Evolutionary conservation across 148 eudicot species (phyloP), one percentile per base, ranked within the genome.

Genomic region (Camellia japonica): DNA sequence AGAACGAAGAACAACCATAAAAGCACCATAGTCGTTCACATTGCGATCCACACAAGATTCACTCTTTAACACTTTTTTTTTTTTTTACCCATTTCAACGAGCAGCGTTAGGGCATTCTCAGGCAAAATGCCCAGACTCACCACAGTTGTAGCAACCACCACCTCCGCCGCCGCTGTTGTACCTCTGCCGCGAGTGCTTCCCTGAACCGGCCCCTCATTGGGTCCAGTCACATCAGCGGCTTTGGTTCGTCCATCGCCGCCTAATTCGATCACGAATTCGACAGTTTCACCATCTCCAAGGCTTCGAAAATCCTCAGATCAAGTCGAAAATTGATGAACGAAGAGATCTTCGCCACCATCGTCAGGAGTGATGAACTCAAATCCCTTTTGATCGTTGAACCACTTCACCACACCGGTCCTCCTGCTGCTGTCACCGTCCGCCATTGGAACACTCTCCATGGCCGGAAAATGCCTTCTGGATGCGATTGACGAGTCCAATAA

Each of bases 341-440:
- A 90, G 13, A 90, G 89, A 76, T 90, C 92, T 0, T 86, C 92
- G 52, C 89, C 71, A 18, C 90, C 92, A 44, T 90, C 85, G 59
- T 79, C 55, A 0, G 92, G 92, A 13, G 92, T 87, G 47, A 90
- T 90, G 84, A 90, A 90, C 0, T 90, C 92, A 10, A 86, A 90
- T 0, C 92, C 92, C 82, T 90, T 90, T n/a, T 77, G 77, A 74
- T 86, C 90, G 67, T 84, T 90, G 78, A 90, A 90, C 92, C 92
- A 90, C 84, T 90, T 90, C 23, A 90, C 92, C 5, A 60, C 52
- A 6, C 90, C 92, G 62, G 73, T 86, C 78, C 77, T 6, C 77
- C 89, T 81, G 14, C 20, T 67, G 13, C 20, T 72, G 2, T 82
- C 81, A 8, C 81, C 83, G 20, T 83, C 81, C 43, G 52, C 84